Percentiles rank a stretch among this genome's conserved stretches.
These are phyloP conservation scores for Dothiorella sarmentorum DNA, from an alignment of 2,329 filamentous ascomycete species.

Conservation along the genomic window DNA sequence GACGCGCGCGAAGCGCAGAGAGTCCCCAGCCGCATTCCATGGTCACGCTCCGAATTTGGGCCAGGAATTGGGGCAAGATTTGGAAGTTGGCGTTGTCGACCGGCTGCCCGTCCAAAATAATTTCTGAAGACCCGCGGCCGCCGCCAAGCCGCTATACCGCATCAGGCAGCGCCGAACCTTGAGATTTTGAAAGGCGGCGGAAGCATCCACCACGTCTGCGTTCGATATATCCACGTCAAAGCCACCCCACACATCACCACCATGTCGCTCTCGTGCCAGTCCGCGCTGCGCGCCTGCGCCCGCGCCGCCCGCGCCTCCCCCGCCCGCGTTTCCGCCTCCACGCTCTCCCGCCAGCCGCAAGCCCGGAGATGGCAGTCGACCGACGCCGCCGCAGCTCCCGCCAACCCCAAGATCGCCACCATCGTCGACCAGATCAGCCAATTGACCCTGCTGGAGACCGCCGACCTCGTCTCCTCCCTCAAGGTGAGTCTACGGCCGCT, in stretches of 20 bases:
- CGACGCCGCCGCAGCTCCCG: conserved; percentile 58
- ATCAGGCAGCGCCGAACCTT: conserved; percentile 20
- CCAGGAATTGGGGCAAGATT: neutral
- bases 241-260: conserved; percentile 22
- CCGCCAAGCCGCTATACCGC: conserved; percentile 27
- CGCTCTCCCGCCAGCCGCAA: conserved; percentile 34
- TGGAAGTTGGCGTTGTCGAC: conserved; percentile 20
- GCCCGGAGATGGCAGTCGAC: conserved; percentile 85
- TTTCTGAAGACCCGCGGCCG: conserved; percentile 19
- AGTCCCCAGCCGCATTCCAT: conserved; percentile 17
- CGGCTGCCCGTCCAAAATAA: conserved; percentile 6
- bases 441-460: conserved; percentile 95
- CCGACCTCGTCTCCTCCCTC: conserved; percentile 87
- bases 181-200: conserved; percentile 24
- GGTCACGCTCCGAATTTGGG: neutral
- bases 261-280: conserved; percentile 46
- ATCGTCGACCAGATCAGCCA: conserved; percentile 99
- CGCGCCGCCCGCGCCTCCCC: conserved; percentile 31
- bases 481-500: conserved; percentile 63
- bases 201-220: conserved; percentile 11
- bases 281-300: conserved; percentile 44
- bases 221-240: conserved; percentile 17
- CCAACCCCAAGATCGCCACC: conserved; percentile 84
- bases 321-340: conserved; percentile 32
- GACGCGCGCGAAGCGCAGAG: conserved; percentile 24